Conservation (phyloP, 1,284 basidiomycete genomes). For the Trichosporon asahii region DNA sequence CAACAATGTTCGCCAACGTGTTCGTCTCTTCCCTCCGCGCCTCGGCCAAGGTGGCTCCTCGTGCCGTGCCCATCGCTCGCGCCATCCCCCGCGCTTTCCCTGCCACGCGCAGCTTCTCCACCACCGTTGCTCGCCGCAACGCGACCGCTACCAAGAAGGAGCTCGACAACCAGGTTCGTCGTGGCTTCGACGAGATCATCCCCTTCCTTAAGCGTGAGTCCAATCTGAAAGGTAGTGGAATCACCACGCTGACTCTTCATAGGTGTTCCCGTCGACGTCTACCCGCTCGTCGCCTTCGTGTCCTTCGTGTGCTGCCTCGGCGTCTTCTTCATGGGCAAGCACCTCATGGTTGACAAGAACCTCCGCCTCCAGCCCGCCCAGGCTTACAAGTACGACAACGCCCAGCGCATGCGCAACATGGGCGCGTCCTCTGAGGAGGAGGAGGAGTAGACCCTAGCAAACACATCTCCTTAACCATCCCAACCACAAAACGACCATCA, state of each 20-base stretch:
- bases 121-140: neutral
- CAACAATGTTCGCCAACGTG: conserved; percentile 13
- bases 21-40: conserved; percentile 11
- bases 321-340: conserved; percentile 13
- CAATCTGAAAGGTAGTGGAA: too few relatives aligned
- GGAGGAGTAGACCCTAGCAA: neutral
- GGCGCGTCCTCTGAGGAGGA: neutral
- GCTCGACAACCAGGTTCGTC: conserved; percentile 13
- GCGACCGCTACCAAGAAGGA: conserved; percentile 8
- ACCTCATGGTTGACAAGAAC: conserved; percentile 8
- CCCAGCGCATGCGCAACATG: neutral
- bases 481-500: neutral
- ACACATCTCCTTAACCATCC: neutral
- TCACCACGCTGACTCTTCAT: too few relatives aligned
- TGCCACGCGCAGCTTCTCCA: neutral
- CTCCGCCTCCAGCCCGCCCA: conserved; percentile 12
- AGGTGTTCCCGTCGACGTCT: conserved; percentile 17
- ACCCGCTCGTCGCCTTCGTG: conserved; percentile 13
- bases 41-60: neutral
- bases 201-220: conserved; percentile 18
- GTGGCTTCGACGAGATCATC: conserved; percentile 15
- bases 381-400: conserved; percentile 6
- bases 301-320: conserved; percentile 14
- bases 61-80: neutral
- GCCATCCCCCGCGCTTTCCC: neutral